Conservation (phyloP, 2,329 filamentous ascomycete species). For the Cladobotryum mycophilum region DNA sequence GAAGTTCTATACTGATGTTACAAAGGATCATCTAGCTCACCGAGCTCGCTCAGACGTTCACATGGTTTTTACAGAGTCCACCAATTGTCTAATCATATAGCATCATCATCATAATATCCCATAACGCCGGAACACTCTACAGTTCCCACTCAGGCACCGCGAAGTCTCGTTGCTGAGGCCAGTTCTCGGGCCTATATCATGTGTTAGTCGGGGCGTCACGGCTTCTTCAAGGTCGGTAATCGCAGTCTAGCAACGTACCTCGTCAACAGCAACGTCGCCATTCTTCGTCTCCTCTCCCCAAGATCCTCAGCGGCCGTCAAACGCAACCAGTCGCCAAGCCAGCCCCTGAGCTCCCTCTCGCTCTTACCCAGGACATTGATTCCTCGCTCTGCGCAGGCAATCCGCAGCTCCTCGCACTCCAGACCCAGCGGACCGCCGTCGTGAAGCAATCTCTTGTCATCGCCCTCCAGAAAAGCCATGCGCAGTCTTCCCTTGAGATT, state of each 20-base stretch:
- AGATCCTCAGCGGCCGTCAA: constrained; percentile 34
- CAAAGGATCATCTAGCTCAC: background rate
- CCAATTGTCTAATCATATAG: no score
- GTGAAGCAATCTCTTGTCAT: constrained; percentile 62
- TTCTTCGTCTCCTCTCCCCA: constrained; percentile 31
- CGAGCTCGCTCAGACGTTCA: no score
- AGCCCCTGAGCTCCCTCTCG: constrained; percentile 47
- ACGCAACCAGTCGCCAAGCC: constrained; percentile 43
- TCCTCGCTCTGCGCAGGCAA: constrained; percentile 67
- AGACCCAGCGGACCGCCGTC: constrained; percentile 55
- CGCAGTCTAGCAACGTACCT: constrained; percentile 26
- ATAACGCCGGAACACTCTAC: constrained; percentile 14
- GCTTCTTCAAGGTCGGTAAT: background rate
- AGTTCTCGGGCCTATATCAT: constrained; percentile 30
- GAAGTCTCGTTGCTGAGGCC: constrained; percentile 36
- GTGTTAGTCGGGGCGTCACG: background rate
- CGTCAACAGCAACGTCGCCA: constrained; percentile 35
- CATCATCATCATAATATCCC: no score
- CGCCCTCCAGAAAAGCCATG: constrained; percentile 59
- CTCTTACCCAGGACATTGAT: constrained; percentile 51
- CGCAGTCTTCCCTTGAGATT: constrained; percentile 44
- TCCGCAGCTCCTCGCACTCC: constrained; percentile 55
- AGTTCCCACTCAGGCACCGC: constrained; percentile 37
- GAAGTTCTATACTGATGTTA: background rate
- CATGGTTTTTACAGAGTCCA: no score